Base-by-base conservation (phyloP, 2,329 filamentous ascomycete genomes). In the Cladosporium austrohemisphaericum region DNA sequence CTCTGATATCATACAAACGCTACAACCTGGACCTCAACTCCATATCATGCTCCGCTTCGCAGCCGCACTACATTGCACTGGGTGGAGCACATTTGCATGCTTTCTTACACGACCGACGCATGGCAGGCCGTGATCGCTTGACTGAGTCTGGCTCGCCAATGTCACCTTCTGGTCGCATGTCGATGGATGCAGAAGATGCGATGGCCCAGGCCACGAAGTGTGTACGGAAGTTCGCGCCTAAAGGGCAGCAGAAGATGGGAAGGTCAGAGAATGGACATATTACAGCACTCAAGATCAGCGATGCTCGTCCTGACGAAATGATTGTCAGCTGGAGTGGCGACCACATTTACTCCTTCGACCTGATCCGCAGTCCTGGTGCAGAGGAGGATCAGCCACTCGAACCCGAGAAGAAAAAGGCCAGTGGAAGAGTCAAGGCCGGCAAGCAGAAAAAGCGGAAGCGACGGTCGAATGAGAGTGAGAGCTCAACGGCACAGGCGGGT, bases 261-360 rank as follows among this genome's bases (percentile, higher is more conserved):
- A 70, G 71, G 36, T 71, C 69, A 50, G 78, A 83, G 47, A 77
- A 77, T 52, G 79, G 81, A 4, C 81, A 85, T 57, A 85, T 86
- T 58, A 85, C 83, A 2, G 81, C 83, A 13, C 84, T 81, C 66
- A 86, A 85, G 65, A 86, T 86, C 59, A 84, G 81, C 56, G 80
- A 85, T 65, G 80, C 79, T 7, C 76, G 83, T 52, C 83, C 83
- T 0, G 82, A 85, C 54, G 82, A 86, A 58, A 76, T 86, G 59
- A 67, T 86, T 11, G 83, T 80, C 18, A 85, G 81, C 57, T 86
- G 83, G 83, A 84, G 80, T 16, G 80, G 79, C 18, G 81, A 84
- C 53, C 75, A 80, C 54, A 81, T 85, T 43, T 66, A 66, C 65
- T 79, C 78, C 57, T 86, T 86, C 59, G 81, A 86, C 59, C 72